phyloP scores from a whole-genome alignment of 2,329 filamentous ascomycete genomes.

The Trichoderma aggressivum region DNA sequence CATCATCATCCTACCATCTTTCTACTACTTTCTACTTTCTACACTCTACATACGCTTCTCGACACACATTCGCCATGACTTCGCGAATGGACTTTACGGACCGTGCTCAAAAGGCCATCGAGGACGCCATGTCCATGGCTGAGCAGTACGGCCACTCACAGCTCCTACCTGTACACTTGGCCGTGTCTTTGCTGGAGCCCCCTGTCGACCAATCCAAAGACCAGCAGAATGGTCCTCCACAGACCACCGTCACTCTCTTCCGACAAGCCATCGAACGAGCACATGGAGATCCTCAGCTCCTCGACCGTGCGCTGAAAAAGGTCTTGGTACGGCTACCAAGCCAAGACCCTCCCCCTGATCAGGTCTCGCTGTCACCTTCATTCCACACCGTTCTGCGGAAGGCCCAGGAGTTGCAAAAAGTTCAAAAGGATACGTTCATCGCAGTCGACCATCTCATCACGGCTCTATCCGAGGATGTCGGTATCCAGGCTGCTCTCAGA shows the following conservation, averaged over 20 bases:
- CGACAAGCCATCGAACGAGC: slow-evolving; percentile 91
- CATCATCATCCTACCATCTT: neutral
- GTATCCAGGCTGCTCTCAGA: slow-evolving; percentile 69
- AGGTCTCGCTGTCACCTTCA: slow-evolving; percentile 74
- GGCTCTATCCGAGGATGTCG: slow-evolving; percentile 73
- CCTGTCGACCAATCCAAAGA: slow-evolving; percentile 75
- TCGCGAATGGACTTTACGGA: slow-evolving; percentile 90
- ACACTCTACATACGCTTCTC: neutral
- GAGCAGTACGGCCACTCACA: slow-evolving; percentile 90
- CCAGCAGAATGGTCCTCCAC: slow-evolving; percentile 71
- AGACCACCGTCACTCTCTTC: slow-evolving; percentile 71
- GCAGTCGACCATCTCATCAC: slow-evolving; percentile 93
- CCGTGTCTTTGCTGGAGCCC: slow-evolving; percentile 75
- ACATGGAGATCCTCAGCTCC: slow-evolving; percentile 84
- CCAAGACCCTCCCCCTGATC: slow-evolving; percentile 91
- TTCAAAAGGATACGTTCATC: slow-evolving; percentile 95
- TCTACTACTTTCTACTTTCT: neutral
- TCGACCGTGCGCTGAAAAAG: slow-evolving; percentile 90
- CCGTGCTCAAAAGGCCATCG: slow-evolving; percentile 81
- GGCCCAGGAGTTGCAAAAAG: slow-evolving; percentile 86
- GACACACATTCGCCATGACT: slow-evolving; percentile 53
- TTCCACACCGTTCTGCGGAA: slow-evolving; percentile 80
- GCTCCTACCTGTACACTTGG: slow-evolving; percentile 84
- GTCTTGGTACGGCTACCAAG: slow-evolving; percentile 83
- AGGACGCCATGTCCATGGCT: slow-evolving; percentile 82